These are phyloP conservation scores for Abrus precatorius DNA, from an alignment of 306 rosid species.

Conservation along the genomic window DNA sequence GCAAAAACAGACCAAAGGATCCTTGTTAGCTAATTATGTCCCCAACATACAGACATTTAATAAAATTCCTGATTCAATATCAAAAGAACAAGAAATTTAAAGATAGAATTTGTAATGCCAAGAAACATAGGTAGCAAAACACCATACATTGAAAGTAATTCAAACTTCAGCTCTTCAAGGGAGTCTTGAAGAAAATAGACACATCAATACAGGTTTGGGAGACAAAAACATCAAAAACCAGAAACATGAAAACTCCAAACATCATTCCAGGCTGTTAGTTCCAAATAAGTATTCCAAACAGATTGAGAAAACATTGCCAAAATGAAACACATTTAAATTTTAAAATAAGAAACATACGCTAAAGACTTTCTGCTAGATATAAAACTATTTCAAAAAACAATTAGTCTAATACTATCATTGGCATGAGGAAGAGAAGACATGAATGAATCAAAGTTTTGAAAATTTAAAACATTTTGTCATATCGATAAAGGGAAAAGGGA, in stretches of 20 bases:
- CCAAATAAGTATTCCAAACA: constrained; percentile 4
- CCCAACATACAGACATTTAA: constrained; percentile 8
- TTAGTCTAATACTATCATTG: neutral
- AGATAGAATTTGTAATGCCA: constrained; percentile 11
- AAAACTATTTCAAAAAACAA: neutral
- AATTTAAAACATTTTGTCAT: neutral
- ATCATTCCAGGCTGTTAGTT: neutral
- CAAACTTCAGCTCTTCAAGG: neutral
- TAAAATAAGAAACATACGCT: constrained; percentile 11
- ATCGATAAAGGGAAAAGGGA: neutral
- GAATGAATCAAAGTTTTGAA: neutral
- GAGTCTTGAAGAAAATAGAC: neutral
- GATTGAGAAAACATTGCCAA: constrained; percentile 7
- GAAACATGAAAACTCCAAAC: constrained; percentile 6
- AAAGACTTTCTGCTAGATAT: constrained; percentile 24
- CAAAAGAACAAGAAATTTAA: constrained; percentile 29
- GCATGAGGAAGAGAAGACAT: constrained; percentile 8
- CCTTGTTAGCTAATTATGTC: constrained; percentile 35
- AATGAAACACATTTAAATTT: neutral
- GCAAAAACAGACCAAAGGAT: constrained; percentile 49
- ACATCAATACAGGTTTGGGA: neutral
- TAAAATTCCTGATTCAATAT: constrained; percentile 21
- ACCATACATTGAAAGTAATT: constrained; percentile 1
- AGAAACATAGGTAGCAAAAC: constrained; percentile 14
- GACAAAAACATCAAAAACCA: constrained; percentile 9